Evolutionary conservation across 2,329 filamentous ascomycete genomes (phyloP), one percentile per base, ranked within the genome.

Genomic region (Alternaria brassicae): DNA sequence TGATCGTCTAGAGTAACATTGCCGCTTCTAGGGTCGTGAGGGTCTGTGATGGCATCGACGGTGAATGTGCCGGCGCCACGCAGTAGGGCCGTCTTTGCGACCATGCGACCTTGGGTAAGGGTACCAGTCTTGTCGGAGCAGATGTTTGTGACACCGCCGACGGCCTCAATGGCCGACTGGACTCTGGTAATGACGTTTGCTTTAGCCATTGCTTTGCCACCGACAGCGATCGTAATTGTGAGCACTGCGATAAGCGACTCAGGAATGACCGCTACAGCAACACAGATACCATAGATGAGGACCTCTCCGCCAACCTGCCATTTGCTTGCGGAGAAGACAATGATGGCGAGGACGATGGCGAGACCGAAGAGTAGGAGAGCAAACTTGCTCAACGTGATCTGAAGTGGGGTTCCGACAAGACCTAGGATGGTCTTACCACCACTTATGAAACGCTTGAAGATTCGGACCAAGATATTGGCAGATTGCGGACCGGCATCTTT

Each of bases 351-450:
- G 25, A 91, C 69, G 12, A 91, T 84, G 2, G 89, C 93, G 50
- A 92, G 85, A 45, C 84, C 50, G 15, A 58, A 58, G 19, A 58
- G 56, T 36, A 58, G 56, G 25, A 58, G 88, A 27, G 93, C 92
- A 71, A 97, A 89, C 78, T 93, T 92, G 80, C 90, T 92, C 51
- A 97, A 84, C 72, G 91, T 94, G 66, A 90, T 89, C 79, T 96
- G 92, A 44, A 97, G 82, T 0, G 93, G 93, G 1, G 93, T 96
- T 49, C 92, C 92, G 54, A 91, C 84, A 59, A 91, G 83, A 51
- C 89, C 89, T 8, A 91, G 80, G 70, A 91, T 80, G 15, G 77
- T 77, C 71, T 81, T 83, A 45, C 79, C 66, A 58, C 67, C 79
- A 45, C 60, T 77, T 49, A 70, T 68, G 72, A 77, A 73, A 44